phyloP scores from a whole-genome alignment of 192 early-diverging fungal species.

The Spinellus fusiger region DNA sequence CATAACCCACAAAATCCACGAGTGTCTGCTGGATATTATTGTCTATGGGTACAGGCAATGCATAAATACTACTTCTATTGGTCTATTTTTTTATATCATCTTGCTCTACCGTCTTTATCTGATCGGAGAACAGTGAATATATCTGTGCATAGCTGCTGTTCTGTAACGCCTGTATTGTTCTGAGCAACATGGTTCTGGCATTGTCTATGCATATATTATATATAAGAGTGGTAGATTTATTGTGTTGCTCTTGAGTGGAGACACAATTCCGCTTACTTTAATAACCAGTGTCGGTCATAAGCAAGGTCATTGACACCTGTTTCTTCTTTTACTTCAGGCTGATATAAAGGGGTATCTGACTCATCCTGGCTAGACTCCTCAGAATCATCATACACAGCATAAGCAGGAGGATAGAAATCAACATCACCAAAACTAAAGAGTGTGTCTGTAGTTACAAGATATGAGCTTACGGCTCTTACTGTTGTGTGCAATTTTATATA shows the following conservation, averaged over 20 bases:
- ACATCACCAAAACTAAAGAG: no score
- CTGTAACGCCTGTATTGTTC: slow-evolving; percentile 40
- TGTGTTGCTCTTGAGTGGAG: background rate
- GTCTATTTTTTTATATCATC: background rate
- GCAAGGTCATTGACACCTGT: background rate
- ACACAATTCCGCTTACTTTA: slow-evolving; percentile 26
- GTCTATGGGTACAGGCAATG: slow-evolving; percentile 14
- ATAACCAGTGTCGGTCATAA: slow-evolving; percentile 49
- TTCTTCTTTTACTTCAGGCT: background rate
- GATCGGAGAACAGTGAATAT: slow-evolving; percentile 67
- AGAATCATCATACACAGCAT: background rate
- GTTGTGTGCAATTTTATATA: no score
- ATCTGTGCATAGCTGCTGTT: slow-evolving; percentile 55
- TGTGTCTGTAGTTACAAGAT: no score
- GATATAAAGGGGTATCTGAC: background rate
- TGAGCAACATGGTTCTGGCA: slow-evolving; percentile 44
- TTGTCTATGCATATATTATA: slow-evolving; percentile 23
- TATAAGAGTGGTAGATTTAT: no score
- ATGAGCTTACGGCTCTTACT: no score
- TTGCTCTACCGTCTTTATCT: slow-evolving; percentile 37
- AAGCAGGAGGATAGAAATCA: background rate
- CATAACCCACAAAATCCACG: slow-evolving; percentile 69
- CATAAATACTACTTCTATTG: background rate
- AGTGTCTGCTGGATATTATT: slow-evolving; percentile 63
- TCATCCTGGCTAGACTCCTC: background rate